A percentile compares a stretch with the other conserved stretches of the same genome.
phyloP scores from a whole-genome alignment of 2,329 filamentous ascomycete genomes.

The Zelopaecilomyces penicillatus region DNA sequence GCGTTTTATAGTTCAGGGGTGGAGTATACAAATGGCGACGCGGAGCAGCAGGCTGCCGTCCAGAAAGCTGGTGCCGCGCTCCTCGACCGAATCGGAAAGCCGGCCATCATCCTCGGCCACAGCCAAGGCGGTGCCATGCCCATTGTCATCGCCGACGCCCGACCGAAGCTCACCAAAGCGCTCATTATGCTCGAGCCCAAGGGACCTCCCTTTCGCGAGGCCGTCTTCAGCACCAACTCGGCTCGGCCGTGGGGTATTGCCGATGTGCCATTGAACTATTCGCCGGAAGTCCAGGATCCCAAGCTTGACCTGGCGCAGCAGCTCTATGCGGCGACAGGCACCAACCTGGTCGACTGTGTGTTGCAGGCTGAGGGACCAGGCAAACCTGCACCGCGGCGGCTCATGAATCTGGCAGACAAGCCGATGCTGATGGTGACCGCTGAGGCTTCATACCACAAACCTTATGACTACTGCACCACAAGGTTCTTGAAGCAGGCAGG shows the following conservation, averaged over 20 bases:
- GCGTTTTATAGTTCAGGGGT: conserved; percentile 32
- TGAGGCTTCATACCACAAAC: conserved; percentile 35
- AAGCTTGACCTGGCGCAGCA: conserved; percentile 24
- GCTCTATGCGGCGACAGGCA: conserved; percentile 14
- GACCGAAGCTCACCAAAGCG: conserved; percentile 31
- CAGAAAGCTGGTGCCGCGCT: conserved; percentile 33
- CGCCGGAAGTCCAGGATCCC: conserved; percentile 31
- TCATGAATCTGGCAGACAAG: conserved; percentile 9
- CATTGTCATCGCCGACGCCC: conserved; percentile 32
- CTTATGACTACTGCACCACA: conserved; percentile 37
- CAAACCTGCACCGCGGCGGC: conserved; percentile 9
- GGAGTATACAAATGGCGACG: conserved; percentile 25
- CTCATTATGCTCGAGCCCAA: conserved; percentile 38
- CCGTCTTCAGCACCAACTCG: conserved; percentile 25
- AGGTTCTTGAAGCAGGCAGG: conserved; percentile 36
- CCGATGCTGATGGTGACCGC: conserved; percentile 22
- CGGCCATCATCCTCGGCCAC: conserved; percentile 33
- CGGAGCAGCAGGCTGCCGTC: conserved; percentile 27
- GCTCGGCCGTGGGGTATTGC: conserved; percentile 37
- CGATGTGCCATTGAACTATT: conserved; percentile 40
- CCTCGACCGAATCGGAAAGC: conserved; percentile 33
- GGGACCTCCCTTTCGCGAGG: conserved; percentile 39
- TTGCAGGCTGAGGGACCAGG: conserved; percentile 21
- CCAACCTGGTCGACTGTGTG: conserved; percentile 18
- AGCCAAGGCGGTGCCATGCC: conserved; percentile 36